phyloP scores from a whole-genome alignment of 2,329 filamentous ascomycete species.

The Aspergillus fumigatiaffinis region DNA sequence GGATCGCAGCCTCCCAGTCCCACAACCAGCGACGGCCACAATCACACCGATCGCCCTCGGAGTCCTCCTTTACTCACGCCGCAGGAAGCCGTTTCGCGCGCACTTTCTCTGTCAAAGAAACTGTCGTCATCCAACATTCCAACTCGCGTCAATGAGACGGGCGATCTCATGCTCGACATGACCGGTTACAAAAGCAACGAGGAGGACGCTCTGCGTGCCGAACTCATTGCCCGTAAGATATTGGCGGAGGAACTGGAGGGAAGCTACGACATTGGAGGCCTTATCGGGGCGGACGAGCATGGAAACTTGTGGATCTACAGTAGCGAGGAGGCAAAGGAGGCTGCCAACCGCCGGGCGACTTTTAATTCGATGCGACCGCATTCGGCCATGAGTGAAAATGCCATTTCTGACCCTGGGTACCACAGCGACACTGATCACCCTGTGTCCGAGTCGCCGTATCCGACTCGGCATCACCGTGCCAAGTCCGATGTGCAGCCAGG shows the following conservation, averaged over 20 bases:
- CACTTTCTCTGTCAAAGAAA: conserved; percentile 79
- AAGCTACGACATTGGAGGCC: conserved; percentile 90
- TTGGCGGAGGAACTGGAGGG: conserved; percentile 89
- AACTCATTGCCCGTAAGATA: conserved; percentile 89
- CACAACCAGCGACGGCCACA: conserved; percentile 11
- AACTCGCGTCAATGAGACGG: conserved; percentile 83
- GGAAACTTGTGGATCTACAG: conserved; percentile 99
- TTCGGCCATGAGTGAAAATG: conserved; percentile 64
- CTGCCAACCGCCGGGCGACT: conserved; percentile 64
- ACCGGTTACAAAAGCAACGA: conserved; percentile 93
- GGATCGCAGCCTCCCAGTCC: conserved; percentile 6
- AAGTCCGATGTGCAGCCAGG: conserved; percentile 68
- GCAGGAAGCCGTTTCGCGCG: conserved; percentile 75
- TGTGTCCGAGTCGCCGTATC: conserved; percentile 60
- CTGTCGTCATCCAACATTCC: conserved; percentile 88
- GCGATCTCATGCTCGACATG: conserved; percentile 98
- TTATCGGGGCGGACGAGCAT: conserved; percentile 92
- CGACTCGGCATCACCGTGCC: conserved; percentile 50
- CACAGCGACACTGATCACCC: conserved; percentile 77
- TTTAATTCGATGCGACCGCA: conserved; percentile 50
- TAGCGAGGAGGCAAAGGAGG: conserved; percentile 91
- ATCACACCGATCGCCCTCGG: conserved; percentile 51
- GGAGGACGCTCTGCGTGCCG: conserved; percentile 84
- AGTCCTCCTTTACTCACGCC: conserved; percentile 72
- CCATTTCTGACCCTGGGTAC: conserved; percentile 88